These are phyloP conservation scores for Primulina huaijiensis DNA, from an alignment of 257 asterid species.

Conservation along the genomic window DNA sequence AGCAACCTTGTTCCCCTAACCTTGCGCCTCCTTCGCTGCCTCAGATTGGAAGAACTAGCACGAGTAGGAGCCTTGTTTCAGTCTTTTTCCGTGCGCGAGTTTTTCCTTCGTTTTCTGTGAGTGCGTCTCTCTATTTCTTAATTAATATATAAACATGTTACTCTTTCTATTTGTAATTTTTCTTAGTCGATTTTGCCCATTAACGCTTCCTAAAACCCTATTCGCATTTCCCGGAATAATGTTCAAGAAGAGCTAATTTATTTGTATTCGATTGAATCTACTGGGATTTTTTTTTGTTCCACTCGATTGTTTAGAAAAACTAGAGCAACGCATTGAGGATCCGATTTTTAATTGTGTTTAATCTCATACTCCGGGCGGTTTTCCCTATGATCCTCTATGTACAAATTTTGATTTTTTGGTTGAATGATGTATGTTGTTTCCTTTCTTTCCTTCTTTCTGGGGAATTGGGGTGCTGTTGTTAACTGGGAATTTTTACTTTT, in stretches of 20 bases:
- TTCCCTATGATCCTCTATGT: background rate
- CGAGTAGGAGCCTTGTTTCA: too few species aligned
- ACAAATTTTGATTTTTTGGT: background rate
- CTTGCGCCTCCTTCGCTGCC: too few species aligned
- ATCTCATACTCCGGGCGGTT: background rate
- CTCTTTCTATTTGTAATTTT: too few species aligned
- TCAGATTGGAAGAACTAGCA: too few species aligned
- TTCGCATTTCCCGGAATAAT: slow-evolving; percentile 32
- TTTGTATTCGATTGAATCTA: background rate
- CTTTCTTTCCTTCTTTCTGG: background rate
- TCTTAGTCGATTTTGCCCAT: slow-evolving; percentile 9
- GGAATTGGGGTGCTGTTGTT: background rate
- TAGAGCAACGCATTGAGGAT: background rate
- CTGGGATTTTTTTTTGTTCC: background rate
- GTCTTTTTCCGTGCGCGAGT: too few species aligned
- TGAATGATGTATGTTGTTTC: background rate
- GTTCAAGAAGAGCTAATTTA: slow-evolving; percentile 48
- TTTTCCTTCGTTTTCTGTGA: too few species aligned
- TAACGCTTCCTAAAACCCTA: slow-evolving; percentile 29
- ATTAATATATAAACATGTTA: too few species aligned
- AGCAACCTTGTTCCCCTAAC: too few species aligned
- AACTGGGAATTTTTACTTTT: too few species aligned
- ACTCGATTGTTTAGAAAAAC: background rate
- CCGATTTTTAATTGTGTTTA: background rate
- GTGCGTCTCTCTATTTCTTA: too few species aligned